Evolutionary conservation across 2,329 filamentous ascomycete species (phyloP).

Genomic region (Thielaviopsis populi): DNA sequence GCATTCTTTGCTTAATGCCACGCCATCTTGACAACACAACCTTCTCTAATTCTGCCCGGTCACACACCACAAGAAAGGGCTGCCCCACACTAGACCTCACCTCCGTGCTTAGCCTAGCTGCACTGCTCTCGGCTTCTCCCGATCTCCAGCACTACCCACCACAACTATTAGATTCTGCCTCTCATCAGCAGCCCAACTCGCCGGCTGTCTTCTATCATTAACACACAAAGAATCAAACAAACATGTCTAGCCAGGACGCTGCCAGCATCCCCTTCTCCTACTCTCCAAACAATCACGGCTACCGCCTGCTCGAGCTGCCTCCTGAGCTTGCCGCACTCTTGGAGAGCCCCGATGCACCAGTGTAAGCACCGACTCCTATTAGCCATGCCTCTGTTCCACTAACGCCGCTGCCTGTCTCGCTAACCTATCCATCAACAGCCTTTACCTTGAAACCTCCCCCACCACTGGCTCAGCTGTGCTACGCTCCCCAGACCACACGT

Average conservation of each 20-base stretch:
- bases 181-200: background rate
- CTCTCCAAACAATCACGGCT: conserved; percentile 33
- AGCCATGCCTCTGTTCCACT: background rate
- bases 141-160: too few relatives aligned
- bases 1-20: background rate
- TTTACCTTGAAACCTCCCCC: conserved; percentile 35
- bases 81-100: conserved; percentile 1
- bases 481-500: conserved; percentile 36
- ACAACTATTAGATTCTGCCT: background rate
- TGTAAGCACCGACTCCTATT: conserved; percentile 27
- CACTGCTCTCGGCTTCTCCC: background rate
- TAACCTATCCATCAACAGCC: conserved; percentile 22
- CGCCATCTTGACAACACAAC: background rate
- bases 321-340: conserved; percentile 41
- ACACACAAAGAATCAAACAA: background rate
- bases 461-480: conserved; percentile 35
- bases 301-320: conserved; percentile 48
- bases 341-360: conserved; percentile 37
- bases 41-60: background rate
- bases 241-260: conserved; percentile 32
- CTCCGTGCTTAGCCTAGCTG: background rate
- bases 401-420: conserved; percentile 2
- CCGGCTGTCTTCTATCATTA: background rate
- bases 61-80: background rate
- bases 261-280: conserved; percentile 37